Evolutionary conservation across 306 rosid species (phyloP).

Genomic region (Sesbania bispinosa): DNA sequence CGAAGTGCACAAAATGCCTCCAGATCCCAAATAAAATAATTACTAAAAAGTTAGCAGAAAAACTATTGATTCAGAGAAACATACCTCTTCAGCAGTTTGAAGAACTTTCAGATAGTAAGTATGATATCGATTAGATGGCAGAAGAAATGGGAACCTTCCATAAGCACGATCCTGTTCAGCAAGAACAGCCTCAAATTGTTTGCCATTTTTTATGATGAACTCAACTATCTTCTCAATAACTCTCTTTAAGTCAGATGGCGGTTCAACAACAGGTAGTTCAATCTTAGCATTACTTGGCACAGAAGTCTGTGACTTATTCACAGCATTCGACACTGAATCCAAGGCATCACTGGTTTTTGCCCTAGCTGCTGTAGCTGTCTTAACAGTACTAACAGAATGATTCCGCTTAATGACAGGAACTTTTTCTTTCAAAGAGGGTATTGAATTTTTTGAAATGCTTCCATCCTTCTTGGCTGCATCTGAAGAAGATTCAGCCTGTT

Average conservation of each 20-base stretch:
- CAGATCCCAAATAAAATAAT: background rate
- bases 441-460: conserved; percentile 31
- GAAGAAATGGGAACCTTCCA: conserved; percentile 83
- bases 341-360: conserved; percentile 36
- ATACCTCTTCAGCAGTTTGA: conserved; percentile 57
- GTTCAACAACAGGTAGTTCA: conserved; percentile 68
- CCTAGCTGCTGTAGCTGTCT: conserved; percentile 35
- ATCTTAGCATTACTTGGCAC: conserved; percentile 36
- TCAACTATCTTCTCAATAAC: conserved; percentile 79
- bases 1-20: conserved; percentile 10
- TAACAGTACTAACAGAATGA: conserved; percentile 45
- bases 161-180: conserved; percentile 71
- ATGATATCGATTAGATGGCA: conserved; percentile 69
- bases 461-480: conserved; percentile 44
- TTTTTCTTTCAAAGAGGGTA: conserved; percentile 51
- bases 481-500: conserved; percentile 33
- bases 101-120: conserved; percentile 66
- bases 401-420: conserved; percentile 58
- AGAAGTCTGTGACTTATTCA: conserved; percentile 36
- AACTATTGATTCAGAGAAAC: conserved; percentile 23
- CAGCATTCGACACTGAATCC: conserved; percentile 27
- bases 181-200: conserved; percentile 69
- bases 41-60: background rate
- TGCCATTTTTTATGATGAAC: conserved; percentile 74
- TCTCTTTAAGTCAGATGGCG: conserved; percentile 68